phyloP scores from a whole-genome alignment of 768 basidiomycete species.

The Kwoniella dejecticola region DNA sequence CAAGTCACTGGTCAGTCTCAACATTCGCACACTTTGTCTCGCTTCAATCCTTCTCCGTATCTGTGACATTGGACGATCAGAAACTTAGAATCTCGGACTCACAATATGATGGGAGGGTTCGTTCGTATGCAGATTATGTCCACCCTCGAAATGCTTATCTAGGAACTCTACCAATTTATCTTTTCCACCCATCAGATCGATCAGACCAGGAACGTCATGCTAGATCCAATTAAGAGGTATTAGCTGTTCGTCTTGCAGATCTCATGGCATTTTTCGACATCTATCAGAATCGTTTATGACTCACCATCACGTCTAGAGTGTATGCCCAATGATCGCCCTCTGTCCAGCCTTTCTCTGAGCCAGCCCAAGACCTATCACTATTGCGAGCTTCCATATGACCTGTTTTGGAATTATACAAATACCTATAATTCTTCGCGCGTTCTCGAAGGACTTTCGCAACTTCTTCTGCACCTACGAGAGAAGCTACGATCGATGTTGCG shows the following conservation, averaged over 20 bases:
- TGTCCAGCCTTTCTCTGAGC: constrained; percentile 71
- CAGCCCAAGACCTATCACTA: constrained; percentile 55
- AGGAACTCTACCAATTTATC: constrained; percentile 65
- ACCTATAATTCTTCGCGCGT: constrained; percentile 65
- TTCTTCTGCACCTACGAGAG: constrained; percentile 60
- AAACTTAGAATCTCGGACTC: constrained; percentile 7
- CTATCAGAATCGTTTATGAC: too few relatives aligned
- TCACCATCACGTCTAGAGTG: constrained; percentile 66
- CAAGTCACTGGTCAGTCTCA: too few relatives aligned
- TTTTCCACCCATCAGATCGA: constrained; percentile 68
- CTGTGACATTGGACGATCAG: background rate
- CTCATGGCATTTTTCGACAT: too few relatives aligned
- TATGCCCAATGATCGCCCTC: constrained; percentile 80
- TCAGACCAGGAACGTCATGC: constrained; percentile 68
- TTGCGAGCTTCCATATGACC: constrained; percentile 83
- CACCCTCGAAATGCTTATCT: constrained; percentile 55
- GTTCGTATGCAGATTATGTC: constrained; percentile 79
- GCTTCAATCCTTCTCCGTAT: background rate
- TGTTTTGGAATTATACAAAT: constrained; percentile 68
- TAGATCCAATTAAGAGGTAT: constrained; percentile 48
- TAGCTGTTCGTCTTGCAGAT: too few relatives aligned
- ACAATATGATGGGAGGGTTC: constrained; percentile 83
- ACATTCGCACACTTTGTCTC: too few relatives aligned
- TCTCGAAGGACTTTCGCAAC: constrained; percentile 62
- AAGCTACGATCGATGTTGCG: constrained; percentile 68